Conservation (phyloP, 2,329 filamentous ascomycete genomes). For the Bipolaris victoriae region DNA sequence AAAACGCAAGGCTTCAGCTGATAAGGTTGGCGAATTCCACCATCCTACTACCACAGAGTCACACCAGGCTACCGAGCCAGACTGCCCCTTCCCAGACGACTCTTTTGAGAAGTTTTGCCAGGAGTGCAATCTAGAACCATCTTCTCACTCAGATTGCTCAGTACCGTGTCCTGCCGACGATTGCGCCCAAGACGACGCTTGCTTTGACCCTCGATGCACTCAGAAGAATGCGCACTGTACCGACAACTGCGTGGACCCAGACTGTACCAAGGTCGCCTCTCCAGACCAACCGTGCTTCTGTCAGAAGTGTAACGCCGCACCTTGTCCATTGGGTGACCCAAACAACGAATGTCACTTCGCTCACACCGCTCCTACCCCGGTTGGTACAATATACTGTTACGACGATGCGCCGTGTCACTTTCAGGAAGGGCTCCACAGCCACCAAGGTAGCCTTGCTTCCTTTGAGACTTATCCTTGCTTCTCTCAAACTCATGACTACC, state of each 20-base stretch:
- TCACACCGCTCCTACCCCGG: slow-evolving; percentile 38
- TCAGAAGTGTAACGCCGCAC: slow-evolving; percentile 40
- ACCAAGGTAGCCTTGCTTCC: slow-evolving; percentile 27
- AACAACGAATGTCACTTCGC: slow-evolving; percentile 42
- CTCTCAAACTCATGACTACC: slow-evolving; percentile 32
- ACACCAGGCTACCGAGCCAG: slow-evolving; percentile 22
- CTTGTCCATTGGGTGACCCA: slow-evolving; percentile 42
- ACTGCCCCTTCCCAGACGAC: slow-evolving; percentile 43
- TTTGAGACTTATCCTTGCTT: slow-evolving; percentile 44
- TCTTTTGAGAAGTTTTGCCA: slow-evolving; percentile 47
- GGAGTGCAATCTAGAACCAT: slow-evolving; percentile 40
- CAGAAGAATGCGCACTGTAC: slow-evolving; percentile 35
- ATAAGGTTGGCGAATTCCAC: slow-evolving; percentile 42
- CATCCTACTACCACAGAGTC: slow-evolving; percentile 24
- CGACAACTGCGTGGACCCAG: slow-evolving; percentile 43
- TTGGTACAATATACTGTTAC: slow-evolving; percentile 46
- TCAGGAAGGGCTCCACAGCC: slow-evolving; percentile 36
- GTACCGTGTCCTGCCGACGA: slow-evolving; percentile 40
- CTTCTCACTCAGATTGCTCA: slow-evolving; percentile 29
- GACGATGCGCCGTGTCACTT: slow-evolving; percentile 45
- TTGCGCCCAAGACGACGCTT: slow-evolving; percentile 40
- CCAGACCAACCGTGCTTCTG: slow-evolving; percentile 44
- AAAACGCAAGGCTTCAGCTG: slow-evolving; percentile 43
- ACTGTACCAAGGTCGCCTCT: slow-evolving; percentile 43
- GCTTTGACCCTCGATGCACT: slow-evolving; percentile 47